Evolutionary conservation across 306 rosid genomes (phyloP), one percentile per base, ranked within the genome.

Genomic region (Adenanthera pavonina): DNA sequence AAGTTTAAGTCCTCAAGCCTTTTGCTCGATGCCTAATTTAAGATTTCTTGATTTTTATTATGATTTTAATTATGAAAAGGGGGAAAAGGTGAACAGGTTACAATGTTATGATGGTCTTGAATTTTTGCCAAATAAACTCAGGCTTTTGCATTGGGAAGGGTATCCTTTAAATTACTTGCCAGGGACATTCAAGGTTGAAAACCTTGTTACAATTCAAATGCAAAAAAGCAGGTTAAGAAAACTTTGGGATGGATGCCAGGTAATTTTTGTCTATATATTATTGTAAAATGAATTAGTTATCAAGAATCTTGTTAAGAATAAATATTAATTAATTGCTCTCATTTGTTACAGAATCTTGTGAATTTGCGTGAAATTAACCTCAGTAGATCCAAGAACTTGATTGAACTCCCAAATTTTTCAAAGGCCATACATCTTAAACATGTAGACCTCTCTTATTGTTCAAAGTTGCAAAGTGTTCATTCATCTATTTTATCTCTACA

Each of bases 211-310:
- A 7, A 60, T 86, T 43, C 9, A 6, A 0, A 40, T 86, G 48
- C 38, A 51, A 8, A 0, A 8, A 3, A 86, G 89, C 61, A 0
- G 7, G 0, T 3, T 86, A 10, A 8, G 20, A 40, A 54, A 44
- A 38, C 81, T 86, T 1, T 80, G 87, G 89, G 3, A 79, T 20
- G 86, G 82, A 3, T 34, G 2, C 0, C 62, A 30, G 88, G 88
- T 81, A 84, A 75, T 0, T 8, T 9, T 3, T 12, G 0, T 15
- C 3, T 15, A 25, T 51, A 14, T 14, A 3, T 49, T 49, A 16
- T 1, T 17, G 17, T 0, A 16, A 54, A 17, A 54, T 1, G 30
- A 25, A 25, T 25, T 25, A 25, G 7, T 17, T 17, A n/a, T 54
- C 17, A 16, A 17, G n/a, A n/a, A 2, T 0, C 60, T 12, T 0